Percentiles rank a stretch among this genome's conserved stretches.
These are phyloP conservation scores for Didymella segeticola DNA, from an alignment of 2,329 filamentous ascomycete species.

Conservation along the genomic window DNA sequence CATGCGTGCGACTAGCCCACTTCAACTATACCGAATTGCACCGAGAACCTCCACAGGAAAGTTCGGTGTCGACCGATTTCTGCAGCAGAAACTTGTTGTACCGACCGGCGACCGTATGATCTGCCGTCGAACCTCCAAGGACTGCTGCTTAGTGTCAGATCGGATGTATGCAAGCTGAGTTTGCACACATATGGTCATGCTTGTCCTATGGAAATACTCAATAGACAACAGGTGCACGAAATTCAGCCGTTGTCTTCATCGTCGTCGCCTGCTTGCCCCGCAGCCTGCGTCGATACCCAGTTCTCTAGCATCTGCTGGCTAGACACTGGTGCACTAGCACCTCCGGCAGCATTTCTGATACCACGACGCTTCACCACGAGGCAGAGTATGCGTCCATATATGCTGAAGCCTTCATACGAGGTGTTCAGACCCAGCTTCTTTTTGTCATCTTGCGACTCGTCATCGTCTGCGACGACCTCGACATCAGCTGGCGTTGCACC, in stretches of 20 bases:
- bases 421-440: slow-evolving; percentile 90
- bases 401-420: slow-evolving; percentile 92
- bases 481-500: slow-evolving; percentile 14
- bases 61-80: not conserved
- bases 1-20: not conserved
- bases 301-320: slow-evolving; percentile 52
- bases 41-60: not conserved
- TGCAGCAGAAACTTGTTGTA: not conserved
- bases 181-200: not conserved
- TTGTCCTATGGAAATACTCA: not conserved
- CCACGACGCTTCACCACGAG: slow-evolving; percentile 81
- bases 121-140: not conserved
- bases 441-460: slow-evolving; percentile 74
- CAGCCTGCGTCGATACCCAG: slow-evolving; percentile 54
- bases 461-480: slow-evolving; percentile 29
- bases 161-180: not conserved
- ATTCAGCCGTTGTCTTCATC: slow-evolving; percentile 45
- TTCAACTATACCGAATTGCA: not conserved
- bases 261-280: slow-evolving; percentile 38
- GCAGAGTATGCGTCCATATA: slow-evolving; percentile 91
- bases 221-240: not conserved
- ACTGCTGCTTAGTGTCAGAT: not conserved
- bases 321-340: slow-evolving; percentile 28
- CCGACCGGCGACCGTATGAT: not conserved
- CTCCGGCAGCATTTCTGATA: slow-evolving; percentile 25